Conservation (phyloP, 169 alveolate species). For the Plasmodium cynomolgi region DNA sequence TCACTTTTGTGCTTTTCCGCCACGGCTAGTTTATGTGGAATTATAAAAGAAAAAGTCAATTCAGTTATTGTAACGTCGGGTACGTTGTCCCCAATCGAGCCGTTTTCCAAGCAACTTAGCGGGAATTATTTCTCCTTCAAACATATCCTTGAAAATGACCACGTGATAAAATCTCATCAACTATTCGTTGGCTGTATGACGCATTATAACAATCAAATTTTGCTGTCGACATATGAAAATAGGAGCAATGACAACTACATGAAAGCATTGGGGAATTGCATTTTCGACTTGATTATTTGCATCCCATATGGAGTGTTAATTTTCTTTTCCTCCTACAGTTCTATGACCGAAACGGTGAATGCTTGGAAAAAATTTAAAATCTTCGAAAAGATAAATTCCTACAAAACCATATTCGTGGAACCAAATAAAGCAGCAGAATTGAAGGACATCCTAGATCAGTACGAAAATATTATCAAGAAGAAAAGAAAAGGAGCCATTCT, state of each 20-base stretch:
- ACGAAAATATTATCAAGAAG: slow-evolving; percentile 83
- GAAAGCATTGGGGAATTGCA: slow-evolving; percentile 88
- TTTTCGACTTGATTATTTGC: slow-evolving; percentile 84
- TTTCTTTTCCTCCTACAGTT: slow-evolving; percentile 90
- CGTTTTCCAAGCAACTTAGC: slow-evolving; percentile 90
- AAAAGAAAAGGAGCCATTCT: slow-evolving; percentile 90
- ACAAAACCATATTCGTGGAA: slow-evolving; percentile 79
- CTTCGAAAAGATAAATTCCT: slow-evolving; percentile 78
- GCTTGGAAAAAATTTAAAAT: slow-evolving; percentile 89
- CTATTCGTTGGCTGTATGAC: slow-evolving; percentile 87
- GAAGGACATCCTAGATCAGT: slow-evolving; percentile 76
- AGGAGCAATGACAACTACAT: slow-evolving; percentile 85
- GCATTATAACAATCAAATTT: slow-evolving; percentile 77
- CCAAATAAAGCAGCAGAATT: slow-evolving; percentile 80
- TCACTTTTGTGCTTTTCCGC: slow-evolving; percentile 85
- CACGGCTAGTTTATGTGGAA: slow-evolving; percentile 85
- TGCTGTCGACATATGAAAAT: slow-evolving; percentile 85
- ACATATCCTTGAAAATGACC: slow-evolving; percentile 92
- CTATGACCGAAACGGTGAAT: slow-evolving; percentile 88
- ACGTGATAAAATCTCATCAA: slow-evolving; percentile 90
- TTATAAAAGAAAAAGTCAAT: slow-evolving; percentile 84
- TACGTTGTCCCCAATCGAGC: slow-evolving; percentile 93
- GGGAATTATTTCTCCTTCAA: slow-evolving; percentile 89
- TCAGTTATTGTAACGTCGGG: slow-evolving; percentile 95
- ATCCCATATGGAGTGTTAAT: slow-evolving; percentile 91